Evolutionary conservation across 306 rosid species (phyloP).

Genomic region (Crotalaria pallida): DNA sequence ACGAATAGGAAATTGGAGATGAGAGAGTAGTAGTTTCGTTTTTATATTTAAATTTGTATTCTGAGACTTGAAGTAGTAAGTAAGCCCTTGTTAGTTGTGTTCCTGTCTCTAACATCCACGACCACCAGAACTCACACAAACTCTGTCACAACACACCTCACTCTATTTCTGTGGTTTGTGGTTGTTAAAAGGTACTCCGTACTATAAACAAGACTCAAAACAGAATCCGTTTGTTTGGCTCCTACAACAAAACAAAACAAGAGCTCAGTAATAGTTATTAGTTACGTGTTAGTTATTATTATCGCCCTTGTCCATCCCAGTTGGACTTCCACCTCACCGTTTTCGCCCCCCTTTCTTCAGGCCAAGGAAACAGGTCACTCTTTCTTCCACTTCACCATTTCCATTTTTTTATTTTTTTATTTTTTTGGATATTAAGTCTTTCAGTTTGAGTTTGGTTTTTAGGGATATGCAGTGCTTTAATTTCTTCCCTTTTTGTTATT

Average conservation of each 20-base stretch:
- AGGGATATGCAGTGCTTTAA: background rate
- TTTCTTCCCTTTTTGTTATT: background rate
- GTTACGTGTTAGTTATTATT: background rate
- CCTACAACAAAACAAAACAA: background rate
- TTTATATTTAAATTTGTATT: too few relatives aligned
- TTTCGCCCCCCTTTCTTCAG: slow-evolving; percentile 20
- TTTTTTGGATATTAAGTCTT: slow-evolving; percentile 17
- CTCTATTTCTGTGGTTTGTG: background rate
- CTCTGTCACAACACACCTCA: background rate
- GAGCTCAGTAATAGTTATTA: background rate
- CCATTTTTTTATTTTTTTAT: background rate
- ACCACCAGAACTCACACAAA: background rate
- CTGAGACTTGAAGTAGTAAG: background rate
- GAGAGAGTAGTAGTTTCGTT: too few relatives aligned
- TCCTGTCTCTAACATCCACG: background rate
- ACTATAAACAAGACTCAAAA: background rate
- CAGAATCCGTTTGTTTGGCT: slow-evolving; percentile 3
- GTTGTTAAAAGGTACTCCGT: background rate
- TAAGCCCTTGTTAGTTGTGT: too few relatives aligned
- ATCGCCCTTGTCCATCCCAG: slow-evolving; percentile 25
- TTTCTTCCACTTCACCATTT: too few relatives aligned
- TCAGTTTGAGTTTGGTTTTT: background rate
- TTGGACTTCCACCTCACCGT: slow-evolving; percentile 79
- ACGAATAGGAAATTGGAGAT: too few relatives aligned
- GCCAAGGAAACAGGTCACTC: slow-evolving; percentile 56